Evolutionary conservation across 1,139 yeast species (phyloP), one percentile per base, ranked within the genome.

Genomic region (Debaryomycetaceae sp.): DNA sequence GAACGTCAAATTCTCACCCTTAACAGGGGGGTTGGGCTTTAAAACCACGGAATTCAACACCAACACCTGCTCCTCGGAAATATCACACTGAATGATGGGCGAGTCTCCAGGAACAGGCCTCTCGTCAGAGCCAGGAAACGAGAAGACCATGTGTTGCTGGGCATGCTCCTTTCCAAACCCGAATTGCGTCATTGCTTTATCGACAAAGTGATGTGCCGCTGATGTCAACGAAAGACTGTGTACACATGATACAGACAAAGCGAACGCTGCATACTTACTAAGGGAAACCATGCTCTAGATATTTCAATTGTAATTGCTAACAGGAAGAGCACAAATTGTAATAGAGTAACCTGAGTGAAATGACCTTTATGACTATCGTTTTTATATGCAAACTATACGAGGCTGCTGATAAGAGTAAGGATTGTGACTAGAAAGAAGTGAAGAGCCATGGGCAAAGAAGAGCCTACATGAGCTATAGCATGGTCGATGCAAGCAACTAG

Each of bases 81-180:
- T 69, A 56, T 89, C 96, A 66, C 99, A 93, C 47, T 81, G 76
- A 45, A 76, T 69, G 40, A 93, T 75, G 6, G 98, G 97, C 0
- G 97, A 86, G 53, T 81, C 88, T 6, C 99, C 99, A 1, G 97
- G 96, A 31, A 93, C 82, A 6, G 95, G 95, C 55, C 76, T 80
- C 44, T 76, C 77, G 50, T 69, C 71, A 31, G 45, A 43, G 9
- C 39, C 40, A 11, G 39, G 37, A 7, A 47, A 40, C 11, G 49
- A 37, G 17, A 41, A 40, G n/a, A 49, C 33, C 34, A 34, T 36
- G 11, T 13, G 5, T 39, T 5, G 20, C 14, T 35, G 27, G 7
- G 20, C 31, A 7, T 27, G 8, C 11, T 27, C 11, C 11, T 11
- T 27, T 27, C 31, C 31, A 27, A 27, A 27, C 11, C 31, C 31